Evolutionary conservation across 1,139 yeast species (phyloP), one percentile per base, ranked within the genome.

Genomic region (Geotrichum cucujoidarum): DNA sequence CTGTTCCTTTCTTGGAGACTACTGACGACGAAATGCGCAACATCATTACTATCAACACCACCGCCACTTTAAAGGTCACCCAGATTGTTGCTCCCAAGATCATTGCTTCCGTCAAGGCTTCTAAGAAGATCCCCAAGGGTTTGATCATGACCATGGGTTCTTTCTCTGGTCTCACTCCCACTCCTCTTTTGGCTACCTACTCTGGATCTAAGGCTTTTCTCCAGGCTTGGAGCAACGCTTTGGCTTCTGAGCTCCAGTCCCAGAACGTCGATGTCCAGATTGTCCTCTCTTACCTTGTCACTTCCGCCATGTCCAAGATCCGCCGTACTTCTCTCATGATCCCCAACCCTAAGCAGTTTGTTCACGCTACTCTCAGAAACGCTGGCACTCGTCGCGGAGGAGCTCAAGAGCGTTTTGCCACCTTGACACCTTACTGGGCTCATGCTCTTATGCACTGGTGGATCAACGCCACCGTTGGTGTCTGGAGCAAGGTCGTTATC

Each of bases 191-290:
- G 61, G 95, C 97, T 20, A 84, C 92, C 6, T 92, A 92, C 71
- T 85, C 97, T 16, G 99, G 98, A 14, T 89, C 97, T 45, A 92
- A 92, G 72, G 90, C 95, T 5, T 92, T 92, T 68, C 74, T 92
- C 61, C 97, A 92, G 70, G 78, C 81, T 49, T 92, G 98, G 98
- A 85, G 92, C 46, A 72, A 77, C 50, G 90, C 97, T 0, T 74
- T 92, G 57, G 83, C 96, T n/a, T 87, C 90, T 20, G 99, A 92
- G 67, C 74, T 92, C 60, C 70, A 74, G 42, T 67, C 78, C 0
- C 69, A 77, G 47, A 78, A 81, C 18, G 76, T 92, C 55, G 98
- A 92, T 61, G 97, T 88, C 50, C 92, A 90, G 67, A 70, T 88
- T 43, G 81, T 87, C 33, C 68, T 90, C 46, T 87, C 97, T n/a